Base-by-base conservation (phyloP, 1,284 basidiomycete genomes). In the Ceratorhiza oryzae-sativae region DNA sequence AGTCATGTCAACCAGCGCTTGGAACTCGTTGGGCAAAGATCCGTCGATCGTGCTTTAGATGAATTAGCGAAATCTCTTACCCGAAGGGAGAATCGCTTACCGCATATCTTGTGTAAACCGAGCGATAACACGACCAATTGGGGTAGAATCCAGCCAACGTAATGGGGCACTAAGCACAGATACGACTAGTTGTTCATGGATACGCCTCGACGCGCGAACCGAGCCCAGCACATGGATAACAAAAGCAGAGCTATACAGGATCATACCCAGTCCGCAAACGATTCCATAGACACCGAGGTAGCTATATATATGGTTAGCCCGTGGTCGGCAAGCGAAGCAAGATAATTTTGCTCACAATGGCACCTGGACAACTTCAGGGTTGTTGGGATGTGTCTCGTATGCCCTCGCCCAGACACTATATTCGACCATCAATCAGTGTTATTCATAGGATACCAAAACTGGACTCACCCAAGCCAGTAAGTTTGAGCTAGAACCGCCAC, bases 81-180 rank as follows among this genome's bases (percentile, higher is more conserved):
- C 9, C 41, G 8, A n/a, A 41, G 32, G 13, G 36, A 79, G 78
- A 72, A 82, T 82, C 53, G 81, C 77, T 5, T 78, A 73, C 65
- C 81, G 80, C 70, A 83, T 82, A 72, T 83, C 83, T 61, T 78
- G 73, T 13, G 82, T 82, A 75, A 83, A 83, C 42, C 82, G 77
- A 58, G 79, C 76, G 70, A 82, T 79, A 75, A 83, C 81, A 53
- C 82, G 75, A 46, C 83, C 83, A 6, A 81, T 77, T 0, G 82
- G 82, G 5, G 82, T 83, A 15, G 78, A 76, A 72, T 83, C 82
- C 18, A 82, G 71, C 78, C 81, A 82, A n/a, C 82, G 81, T 71
- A 88, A 78, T 5, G 86, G 88, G 0, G 88, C 85, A 1, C 85
- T 84, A n/a, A 90, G 82, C 18, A 90, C 82, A 12, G 84, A 82